Evolutionary conservation across 305 asterid genomes (phyloP).

Genomic region (Coffea humblotiana): DNA sequence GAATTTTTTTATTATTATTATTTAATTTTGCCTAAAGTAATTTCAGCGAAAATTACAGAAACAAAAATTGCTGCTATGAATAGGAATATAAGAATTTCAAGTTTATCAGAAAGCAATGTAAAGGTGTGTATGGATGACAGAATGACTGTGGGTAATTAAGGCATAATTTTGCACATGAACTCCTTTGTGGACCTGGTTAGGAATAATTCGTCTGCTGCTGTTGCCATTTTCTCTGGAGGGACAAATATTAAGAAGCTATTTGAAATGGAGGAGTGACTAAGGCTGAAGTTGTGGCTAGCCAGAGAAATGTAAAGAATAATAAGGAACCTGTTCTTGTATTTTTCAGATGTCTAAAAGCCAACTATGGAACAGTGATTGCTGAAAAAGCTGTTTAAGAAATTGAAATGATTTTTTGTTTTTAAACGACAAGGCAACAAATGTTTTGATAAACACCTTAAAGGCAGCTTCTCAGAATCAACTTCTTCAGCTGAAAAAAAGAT

Average conservation of each 20-base stretch:
- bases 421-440: background rate
- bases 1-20: too few relatives aligned
- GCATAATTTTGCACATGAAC: background rate
- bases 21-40: too few relatives aligned
- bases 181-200: background rate
- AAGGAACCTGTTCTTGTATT: background rate
- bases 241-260: too few relatives aligned
- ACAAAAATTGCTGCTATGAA: too few relatives aligned
- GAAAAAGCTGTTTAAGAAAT: background rate
- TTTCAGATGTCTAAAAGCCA: background rate
- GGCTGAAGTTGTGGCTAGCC: background rate
- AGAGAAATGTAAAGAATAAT: background rate
- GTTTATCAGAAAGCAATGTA: background rate
- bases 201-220: background rate
- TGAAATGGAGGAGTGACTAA: too few relatives aligned
- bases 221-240: background rate
- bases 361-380: background rate
- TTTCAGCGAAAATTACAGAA: too few relatives aligned
- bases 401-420: background rate
- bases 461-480: background rate
- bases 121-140: background rate
- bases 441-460: background rate
- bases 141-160: background rate
- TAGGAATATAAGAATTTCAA: too few relatives aligned
- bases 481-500: too few relatives aligned